phyloP scores from a whole-genome alignment of 2,329 filamentous ascomycete species.

The Lasiodiplodia citricola region DNA sequence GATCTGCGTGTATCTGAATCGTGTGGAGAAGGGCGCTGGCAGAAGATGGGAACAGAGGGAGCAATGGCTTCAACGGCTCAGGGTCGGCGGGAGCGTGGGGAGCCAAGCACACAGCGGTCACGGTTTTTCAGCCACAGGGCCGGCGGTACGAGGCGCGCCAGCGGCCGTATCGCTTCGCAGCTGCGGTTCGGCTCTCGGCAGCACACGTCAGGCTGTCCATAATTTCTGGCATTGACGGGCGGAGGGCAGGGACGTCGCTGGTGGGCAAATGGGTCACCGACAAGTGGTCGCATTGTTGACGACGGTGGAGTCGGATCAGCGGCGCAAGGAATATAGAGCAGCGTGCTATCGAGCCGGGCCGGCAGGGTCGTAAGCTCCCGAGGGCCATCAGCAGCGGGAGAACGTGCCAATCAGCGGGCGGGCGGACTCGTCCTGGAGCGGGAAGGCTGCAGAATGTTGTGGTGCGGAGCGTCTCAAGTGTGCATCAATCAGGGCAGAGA shows the following conservation, averaged over 20 bases:
- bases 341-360: neutral
- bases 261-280: slow-evolving; percentile 12
- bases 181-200: slow-evolving; percentile 9
- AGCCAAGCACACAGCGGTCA: neutral
- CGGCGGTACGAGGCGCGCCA: slow-evolving; percentile 15
- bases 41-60: neutral
- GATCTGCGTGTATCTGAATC: slow-evolving; percentile 15
- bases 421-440: neutral
- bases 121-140: slow-evolving; percentile 6
- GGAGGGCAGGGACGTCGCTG: neutral
- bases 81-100: neutral
- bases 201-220: slow-evolving; percentile 20
- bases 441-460: slow-evolving; percentile 12
- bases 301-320: slow-evolving; percentile 25
- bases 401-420: slow-evolving; percentile 16
- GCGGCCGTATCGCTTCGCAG: slow-evolving; percentile 18
- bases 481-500: slow-evolving; percentile 19
- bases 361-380: neutral
- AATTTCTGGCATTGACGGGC: slow-evolving; percentile 11
- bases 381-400: neutral
- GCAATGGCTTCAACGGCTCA: neutral
- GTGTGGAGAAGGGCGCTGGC: neutral
- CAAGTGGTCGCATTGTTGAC: slow-evolving; percentile 5
- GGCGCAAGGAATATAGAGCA: neutral
- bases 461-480: slow-evolving; percentile 19